phyloP scores from a whole-genome alignment of 306 rosid genomes.

The barrel medic (Medicago truncatula) region DNA sequence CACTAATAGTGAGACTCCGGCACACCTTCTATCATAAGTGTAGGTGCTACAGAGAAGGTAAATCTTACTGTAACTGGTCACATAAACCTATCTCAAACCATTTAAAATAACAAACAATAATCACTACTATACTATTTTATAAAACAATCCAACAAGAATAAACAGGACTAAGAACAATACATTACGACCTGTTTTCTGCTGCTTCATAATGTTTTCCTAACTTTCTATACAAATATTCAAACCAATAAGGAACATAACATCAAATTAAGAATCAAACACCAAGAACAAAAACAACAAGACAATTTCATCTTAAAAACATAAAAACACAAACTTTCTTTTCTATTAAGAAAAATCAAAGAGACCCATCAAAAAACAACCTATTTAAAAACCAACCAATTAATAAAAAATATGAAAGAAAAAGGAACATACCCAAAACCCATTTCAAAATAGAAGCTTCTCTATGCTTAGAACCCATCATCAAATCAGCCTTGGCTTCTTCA shows the following conservation, averaged over 20 bases:
- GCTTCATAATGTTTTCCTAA: background rate
- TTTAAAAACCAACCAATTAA: background rate
- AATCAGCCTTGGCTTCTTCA: slow-evolving; percentile 56
- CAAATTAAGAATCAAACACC: slow-evolving; percentile 21
- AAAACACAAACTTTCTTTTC: slow-evolving; percentile 13
- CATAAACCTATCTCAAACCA: slow-evolving; percentile 11
- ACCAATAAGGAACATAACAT: background rate
- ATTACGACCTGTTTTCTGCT: slow-evolving; percentile 8
- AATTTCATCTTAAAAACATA: slow-evolving; percentile 7
- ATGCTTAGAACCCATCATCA: slow-evolving; percentile 57
- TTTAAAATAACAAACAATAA: slow-evolving; percentile 6
- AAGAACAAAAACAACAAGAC: slow-evolving; percentile 10
- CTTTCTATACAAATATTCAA: background rate
- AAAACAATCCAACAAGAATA: slow-evolving; percentile 1
- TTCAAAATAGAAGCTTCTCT: slow-evolving; percentile 53
- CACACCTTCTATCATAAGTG: no score
- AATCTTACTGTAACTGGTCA: slow-evolving; percentile 3
- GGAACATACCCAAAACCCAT: slow-evolving; percentile 61
- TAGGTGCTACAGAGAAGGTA: background rate
- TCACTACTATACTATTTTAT: slow-evolving; percentile 3
- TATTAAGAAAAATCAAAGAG: background rate
- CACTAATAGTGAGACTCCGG: no score
- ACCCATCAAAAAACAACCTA: background rate
- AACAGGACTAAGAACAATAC: background rate
- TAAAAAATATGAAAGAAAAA: slow-evolving; percentile 25